Base-by-base conservation (phyloP, 2,329 filamentous ascomycete species). In the Neophaeococcomyces mojaviensis region DNA sequence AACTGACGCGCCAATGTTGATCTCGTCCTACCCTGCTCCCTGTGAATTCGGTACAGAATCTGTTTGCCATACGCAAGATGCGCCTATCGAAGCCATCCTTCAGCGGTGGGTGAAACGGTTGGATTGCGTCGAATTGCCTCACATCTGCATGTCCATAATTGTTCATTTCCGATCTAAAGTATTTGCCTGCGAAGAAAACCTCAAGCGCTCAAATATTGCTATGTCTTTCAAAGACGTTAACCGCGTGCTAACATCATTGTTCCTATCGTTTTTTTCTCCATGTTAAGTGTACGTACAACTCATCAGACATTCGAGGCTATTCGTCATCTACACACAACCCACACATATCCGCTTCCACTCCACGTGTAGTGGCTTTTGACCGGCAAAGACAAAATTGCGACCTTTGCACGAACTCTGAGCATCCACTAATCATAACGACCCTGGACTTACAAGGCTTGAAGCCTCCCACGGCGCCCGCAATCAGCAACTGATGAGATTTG, bases 331-430 rank as follows among this genome's bases (percentile, higher is more conserved):
- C 26, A 32, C 5, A 8, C 22, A 18, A 32, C 37, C 33, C 41
- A 44, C 36, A 20, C 41, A 44, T 30, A 37, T 37, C 41, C 24
- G 26, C 10, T 28, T 37, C 15, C 7, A 16, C 41, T 37, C 41
- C 41, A 44, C 41, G 26, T 13, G 10, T n/a, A 10, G 32, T 34
- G 40, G 30, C 30, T 34, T 28, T 13, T 15, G 18, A 16, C 41
- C 18, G 37, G 4, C 18, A 28, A 37, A 15, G 13, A n/a, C 6
- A 37, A 15, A 20, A n/a, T 36, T 6, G 15, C 32, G 15, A 44
- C 22, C 26, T 44, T 28, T 32, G 32, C 30, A 36, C 33, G 13
- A 37, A 36, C 20, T 37, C 32, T 28, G 32, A 13, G 36, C 33
- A 20, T 18, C 26, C 22, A 9, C n/a, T n/a, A 13, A 12, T 12